Evolutionary conservation across 495 filamentous ascomycete species (phyloP), one percentile per base, ranked within the genome.

Genomic region (Baudoinia panamericana): DNA sequence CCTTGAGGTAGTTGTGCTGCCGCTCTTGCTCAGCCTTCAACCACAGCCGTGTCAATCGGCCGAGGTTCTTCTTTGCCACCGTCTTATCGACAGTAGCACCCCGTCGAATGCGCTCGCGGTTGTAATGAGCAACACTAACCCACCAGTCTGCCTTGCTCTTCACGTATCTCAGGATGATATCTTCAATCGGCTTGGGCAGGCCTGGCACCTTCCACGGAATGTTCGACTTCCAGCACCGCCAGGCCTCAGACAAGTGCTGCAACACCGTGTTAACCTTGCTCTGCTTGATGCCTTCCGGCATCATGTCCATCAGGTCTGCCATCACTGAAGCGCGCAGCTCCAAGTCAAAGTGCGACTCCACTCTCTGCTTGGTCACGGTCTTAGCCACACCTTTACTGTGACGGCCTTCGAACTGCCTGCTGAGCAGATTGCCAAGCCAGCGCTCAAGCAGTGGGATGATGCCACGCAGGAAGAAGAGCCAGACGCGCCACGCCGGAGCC

Each of bases 141-240:
- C 90, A 97, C 92, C 90, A 97, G 59, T 97, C 90, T 19, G 90
- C 92, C 65, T 97, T 97, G 57, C 84, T 83, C 70, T 97, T 97
- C 43, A 97, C 90, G 51, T 97, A 97, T 45, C 90, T 80, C 43
- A 97, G 70, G 54, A 97, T 96, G 52, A 96, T 93, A 54, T 96
- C 96, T 62, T 97, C 90, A 41, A 97, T 96, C 2, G 90, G 86
- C 2, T 92, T 92, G 28, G 90, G 90, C 36, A 97, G 61, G 21
- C 90, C 90, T 39, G 90, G 90, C 2, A 97, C 90, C 64, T 97
- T 97, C 90, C 90, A 97, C 4, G 90, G 90, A 52, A 97, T 96
- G 55, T 97, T 97, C 70, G 86, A 94, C 80, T 99, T 99, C 90
- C 90, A 99, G 63, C 90, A 99, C 60, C 90, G 71, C 90, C 90